Percentiles rank a stretch among this genome's conserved stretches.
Conservation (phyloP, 176 grass and related monocot genomes). For the Oryza glumipatula region DNA sequence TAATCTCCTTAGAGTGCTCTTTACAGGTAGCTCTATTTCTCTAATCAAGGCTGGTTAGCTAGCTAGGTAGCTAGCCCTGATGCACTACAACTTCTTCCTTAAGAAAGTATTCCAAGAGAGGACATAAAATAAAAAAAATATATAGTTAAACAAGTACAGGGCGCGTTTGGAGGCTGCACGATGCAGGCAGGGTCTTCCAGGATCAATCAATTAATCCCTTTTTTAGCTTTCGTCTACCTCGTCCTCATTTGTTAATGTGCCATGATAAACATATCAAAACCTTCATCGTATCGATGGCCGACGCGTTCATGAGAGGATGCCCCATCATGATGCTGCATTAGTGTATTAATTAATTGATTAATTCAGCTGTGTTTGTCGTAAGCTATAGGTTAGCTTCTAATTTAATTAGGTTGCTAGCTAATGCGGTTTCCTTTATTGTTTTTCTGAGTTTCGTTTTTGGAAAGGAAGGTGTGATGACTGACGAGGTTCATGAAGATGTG, state of each 20-base stretch:
- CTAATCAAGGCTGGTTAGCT: slow-evolving; percentile 23
- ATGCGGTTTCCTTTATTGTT: slow-evolving; percentile 6
- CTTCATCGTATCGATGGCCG: slow-evolving; percentile 14
- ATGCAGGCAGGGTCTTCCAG: neutral
- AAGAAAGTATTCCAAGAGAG: slow-evolving; percentile 28
- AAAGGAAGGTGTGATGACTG: neutral
- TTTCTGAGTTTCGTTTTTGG: neutral
- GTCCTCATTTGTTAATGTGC: slow-evolving; percentile 30
- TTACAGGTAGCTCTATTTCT: neutral
- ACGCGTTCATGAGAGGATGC: slow-evolving; percentile 15
- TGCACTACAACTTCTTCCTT: slow-evolving; percentile 16
- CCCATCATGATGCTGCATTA: neutral
- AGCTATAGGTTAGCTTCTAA: neutral
- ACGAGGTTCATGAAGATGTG: neutral
- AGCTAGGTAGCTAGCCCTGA: neutral
- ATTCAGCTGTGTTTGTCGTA: neutral
- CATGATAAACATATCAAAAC: slow-evolving; percentile 6
- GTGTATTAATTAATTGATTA: slow-evolving; percentile 14
- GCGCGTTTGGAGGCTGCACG: neutral
- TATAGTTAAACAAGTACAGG: slow-evolving; percentile 33
- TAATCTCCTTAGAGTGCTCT: neutral
- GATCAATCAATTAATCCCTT: neutral
- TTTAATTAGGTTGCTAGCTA: neutral
- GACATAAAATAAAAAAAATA: slow-evolving; percentile 11
- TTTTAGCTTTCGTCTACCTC: slow-evolving; percentile 31